Base-by-base conservation (phyloP, 306 rosid genomes). In the Cucurbita moschata region DNA sequence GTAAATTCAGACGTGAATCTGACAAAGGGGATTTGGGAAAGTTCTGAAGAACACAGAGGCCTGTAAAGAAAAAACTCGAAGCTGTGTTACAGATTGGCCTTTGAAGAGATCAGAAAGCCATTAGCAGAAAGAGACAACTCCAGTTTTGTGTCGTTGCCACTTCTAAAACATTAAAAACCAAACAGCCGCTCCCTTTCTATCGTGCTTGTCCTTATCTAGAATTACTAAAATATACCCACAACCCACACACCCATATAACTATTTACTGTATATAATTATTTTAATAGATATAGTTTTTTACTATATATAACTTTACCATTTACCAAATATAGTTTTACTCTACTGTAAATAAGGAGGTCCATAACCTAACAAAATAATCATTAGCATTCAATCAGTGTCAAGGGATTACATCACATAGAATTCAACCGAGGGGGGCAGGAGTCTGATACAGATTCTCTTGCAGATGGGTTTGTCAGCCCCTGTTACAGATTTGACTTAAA, bases 51-150 rank as follows among this genome's bases (percentile, higher is more conserved):
- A 55, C 3, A 23, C 37, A 13, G 30, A 14, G 38, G 23, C 13
- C 46, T 43, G 42, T 4, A 16, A n/a, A 38, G 16, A 14, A 46
- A 51, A n/a, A 26, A 70, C 21, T 52, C 47, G 46, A 52, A 14
- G 19, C 23, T 52, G 43, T 15, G 38, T 40, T 39, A 58, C 6
- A 14, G 26, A 62, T 75, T 62, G 78, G 72, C 78, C 43, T 75
- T 62, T 75, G 62, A 49, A 37, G 53, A 50, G 23, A 49, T 62
- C 59, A 61, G 62, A 75, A 53, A 52, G 78, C 19, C 78, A 75
- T 18, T 7, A 7, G 30, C 39, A 11, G 10, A 51, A 72, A 40
- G 63, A 54, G 46, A 72, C 26, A 72, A 38, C 30, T 53, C 59
- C 70, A 4, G 9, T 39, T 39, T 15, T 62, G 68, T 15, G 16